A percentile compares a stretch with the other conserved stretches of the same genome.
These are phyloP conservation scores for Penicillium hordei DNA, from an alignment of 2,329 filamentous ascomycete species.

Conservation along the genomic window DNA sequence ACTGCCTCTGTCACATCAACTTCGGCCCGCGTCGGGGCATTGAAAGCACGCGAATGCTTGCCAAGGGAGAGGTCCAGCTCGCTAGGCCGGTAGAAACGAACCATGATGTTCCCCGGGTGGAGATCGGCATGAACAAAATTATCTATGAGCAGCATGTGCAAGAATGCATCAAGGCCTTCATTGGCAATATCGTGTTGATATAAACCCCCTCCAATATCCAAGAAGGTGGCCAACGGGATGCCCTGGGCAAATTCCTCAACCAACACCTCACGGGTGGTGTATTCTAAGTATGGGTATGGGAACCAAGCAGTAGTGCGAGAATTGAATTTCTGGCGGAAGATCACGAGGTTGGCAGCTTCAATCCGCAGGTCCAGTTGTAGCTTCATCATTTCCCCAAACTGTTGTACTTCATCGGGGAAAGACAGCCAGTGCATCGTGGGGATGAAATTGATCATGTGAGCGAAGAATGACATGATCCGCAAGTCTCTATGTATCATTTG, in stretches of 20 bases:
- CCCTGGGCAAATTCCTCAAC: constrained; percentile 96
- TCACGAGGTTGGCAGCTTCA: constrained; percentile 81
- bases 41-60: constrained; percentile 43
- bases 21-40: constrained; percentile 51
- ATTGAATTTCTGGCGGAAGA: constrained; percentile 88
- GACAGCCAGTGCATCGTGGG: constrained; percentile 98
- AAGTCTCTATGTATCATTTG: constrained; percentile 86
- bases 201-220: constrained; percentile 85
- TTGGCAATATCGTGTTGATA: constrained; percentile 94
- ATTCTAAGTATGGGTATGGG: constrained; percentile 88
- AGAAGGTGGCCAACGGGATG: constrained; percentile 84
- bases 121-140: constrained; percentile 97
- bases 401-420: constrained; percentile 85
- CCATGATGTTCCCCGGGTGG: constrained; percentile 98
- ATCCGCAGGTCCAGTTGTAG: constrained; percentile 95
- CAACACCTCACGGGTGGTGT: constrained; percentile 86
- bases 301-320: constrained; percentile 93
- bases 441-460: constrained; percentile 75
- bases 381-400: constrained; percentile 98
- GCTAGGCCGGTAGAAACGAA: constrained; percentile 88
- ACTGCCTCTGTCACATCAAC: constrained; percentile 86
- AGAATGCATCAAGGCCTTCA: constrained; percentile 90
- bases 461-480: constrained; percentile 92
- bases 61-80: constrained; percentile 64
- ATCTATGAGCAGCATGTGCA: constrained; percentile 94